Evolutionary conservation across 306 rosid species (phyloP).

Genomic region (Fragaria nilgerrensis): DNA sequence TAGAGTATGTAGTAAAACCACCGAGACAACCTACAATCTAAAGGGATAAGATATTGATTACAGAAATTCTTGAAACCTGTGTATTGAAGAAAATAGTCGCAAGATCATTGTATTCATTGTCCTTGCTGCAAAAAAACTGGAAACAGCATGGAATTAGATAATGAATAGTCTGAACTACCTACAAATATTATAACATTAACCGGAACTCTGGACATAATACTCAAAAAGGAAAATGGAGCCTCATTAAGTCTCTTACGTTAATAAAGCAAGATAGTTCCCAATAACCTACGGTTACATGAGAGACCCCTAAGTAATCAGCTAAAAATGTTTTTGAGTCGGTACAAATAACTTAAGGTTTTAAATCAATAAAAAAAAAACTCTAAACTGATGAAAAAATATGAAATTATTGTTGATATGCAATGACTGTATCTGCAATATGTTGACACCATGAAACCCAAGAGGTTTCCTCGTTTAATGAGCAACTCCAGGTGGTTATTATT

Average conservation of each 20-base stretch:
- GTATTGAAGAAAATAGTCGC: conserved; percentile 97
- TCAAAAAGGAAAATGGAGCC: not conserved
- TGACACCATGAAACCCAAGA: not conserved
- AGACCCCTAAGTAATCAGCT: not conserved
- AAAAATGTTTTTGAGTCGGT: not conserved
- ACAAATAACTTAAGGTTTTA: not conserved
- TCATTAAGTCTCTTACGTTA: not conserved
- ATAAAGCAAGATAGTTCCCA: not conserved
- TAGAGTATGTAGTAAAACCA: conserved; percentile 7
- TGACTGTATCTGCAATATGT: not conserved
- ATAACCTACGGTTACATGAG: not conserved
- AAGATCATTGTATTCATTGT: conserved; percentile 92
- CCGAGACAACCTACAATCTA: not conserved
- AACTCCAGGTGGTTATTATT: not conserved
- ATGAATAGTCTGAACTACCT: not conserved
- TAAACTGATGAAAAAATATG: not conserved
- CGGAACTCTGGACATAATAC: not conserved
- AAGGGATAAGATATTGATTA: conserved; percentile 20
- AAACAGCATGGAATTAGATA: conserved; percentile 28
- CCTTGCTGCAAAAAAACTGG: conserved; percentile 88
- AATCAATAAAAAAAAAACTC: not conserved
- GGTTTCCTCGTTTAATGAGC: not conserved
- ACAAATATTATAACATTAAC: not conserved
- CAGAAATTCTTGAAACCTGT: conserved; percentile 55
- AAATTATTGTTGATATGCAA: not conserved